Conservation (phyloP, 2,329 filamentous ascomycete genomes). For the Beauveria australis region DNA sequence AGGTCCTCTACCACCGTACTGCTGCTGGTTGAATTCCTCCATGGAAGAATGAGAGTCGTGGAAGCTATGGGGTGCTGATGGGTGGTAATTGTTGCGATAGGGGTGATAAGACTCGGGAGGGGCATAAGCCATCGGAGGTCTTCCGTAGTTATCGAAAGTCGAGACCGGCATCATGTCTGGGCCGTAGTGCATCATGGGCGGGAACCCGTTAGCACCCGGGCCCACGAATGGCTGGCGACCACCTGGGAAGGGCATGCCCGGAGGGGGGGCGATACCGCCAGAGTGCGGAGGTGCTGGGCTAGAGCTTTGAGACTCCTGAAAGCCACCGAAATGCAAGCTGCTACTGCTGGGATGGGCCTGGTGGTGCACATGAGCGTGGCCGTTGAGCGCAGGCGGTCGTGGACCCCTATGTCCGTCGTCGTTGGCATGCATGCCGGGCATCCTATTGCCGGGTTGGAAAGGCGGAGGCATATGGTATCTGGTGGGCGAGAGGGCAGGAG, state of each 20-base stretch:
- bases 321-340: constrained; percentile 48
- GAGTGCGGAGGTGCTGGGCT: constrained; percentile 47
- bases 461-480: constrained; percentile 37
- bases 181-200: constrained; percentile 29
- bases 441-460: constrained; percentile 29
- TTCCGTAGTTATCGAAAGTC: constrained; percentile 29
- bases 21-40: constrained; percentile 35
- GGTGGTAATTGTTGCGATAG: constrained; percentile 36
- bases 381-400: constrained; percentile 25
- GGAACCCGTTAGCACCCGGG: constrained; percentile 26
- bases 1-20: constrained; percentile 31
- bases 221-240: constrained; percentile 27
- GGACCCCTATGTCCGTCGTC: constrained; percentile 25
- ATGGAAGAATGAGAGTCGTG: constrained; percentile 53
- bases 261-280: constrained; percentile 39
- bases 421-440: constrained; percentile 23
- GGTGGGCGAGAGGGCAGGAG: constrained; percentile 24
- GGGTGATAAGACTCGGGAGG: constrained; percentile 27
- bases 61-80: constrained; percentile 52
- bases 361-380: constrained; percentile 31
- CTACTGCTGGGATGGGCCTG: constrained; percentile 46
- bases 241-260: constrained; percentile 31
- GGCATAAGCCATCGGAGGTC: constrained; percentile 27
- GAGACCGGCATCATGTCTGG: constrained; percentile 26
- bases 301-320: constrained; percentile 46